phyloP scores from a whole-genome alignment of 495 filamentous ascomycete species.

The Rhypophila decipiens region DNA sequence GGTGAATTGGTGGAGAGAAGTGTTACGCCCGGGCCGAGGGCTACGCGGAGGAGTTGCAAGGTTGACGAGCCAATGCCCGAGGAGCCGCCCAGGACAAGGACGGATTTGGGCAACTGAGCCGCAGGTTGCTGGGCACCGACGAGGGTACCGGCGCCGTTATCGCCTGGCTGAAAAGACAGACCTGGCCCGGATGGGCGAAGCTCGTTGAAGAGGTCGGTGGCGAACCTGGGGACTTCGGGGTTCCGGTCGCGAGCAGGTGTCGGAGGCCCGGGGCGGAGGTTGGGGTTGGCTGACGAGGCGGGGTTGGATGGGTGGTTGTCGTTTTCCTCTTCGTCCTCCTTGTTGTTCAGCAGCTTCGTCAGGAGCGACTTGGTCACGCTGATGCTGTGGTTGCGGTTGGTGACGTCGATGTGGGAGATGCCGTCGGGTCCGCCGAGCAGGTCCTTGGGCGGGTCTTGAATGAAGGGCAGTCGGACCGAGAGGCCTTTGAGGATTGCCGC shows the following conservation, averaged over 20 bases:
- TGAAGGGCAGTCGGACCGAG: conserved; percentile 24
- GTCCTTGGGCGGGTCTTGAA: conserved; percentile 10
- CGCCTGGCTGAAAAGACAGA: too few relatives aligned
- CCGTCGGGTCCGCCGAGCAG: neutral
- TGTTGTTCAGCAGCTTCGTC: too few relatives aligned
- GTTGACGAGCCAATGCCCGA: conserved; percentile 34
- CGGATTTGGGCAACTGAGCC: conserved; percentile 20
- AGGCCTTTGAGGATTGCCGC: conserved; percentile 23
- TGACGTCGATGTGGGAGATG: neutral
- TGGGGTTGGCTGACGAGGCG: neutral
- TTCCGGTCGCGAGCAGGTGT: neutral
- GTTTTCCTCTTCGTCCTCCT: too few relatives aligned
- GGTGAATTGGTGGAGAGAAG: conserved; percentile 37
- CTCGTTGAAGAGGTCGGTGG: too few relatives aligned
- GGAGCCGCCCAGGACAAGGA: conserved; percentile 39
- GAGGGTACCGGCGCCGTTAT: too few relatives aligned
- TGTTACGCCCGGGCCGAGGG: conserved; percentile 21
- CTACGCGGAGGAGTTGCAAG: conserved; percentile 35
- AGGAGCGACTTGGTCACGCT: too few relatives aligned
- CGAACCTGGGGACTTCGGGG: too few relatives aligned
- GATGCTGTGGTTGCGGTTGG: too few relatives aligned
- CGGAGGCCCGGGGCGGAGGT: neutral
- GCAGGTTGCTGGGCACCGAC: too few relatives aligned
- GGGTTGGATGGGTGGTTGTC: neutral
- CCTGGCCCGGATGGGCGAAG: too few relatives aligned